These are phyloP conservation scores for Inga laurina DNA, from an alignment of 306 rosid genomes.

Conservation along the genomic window DNA sequence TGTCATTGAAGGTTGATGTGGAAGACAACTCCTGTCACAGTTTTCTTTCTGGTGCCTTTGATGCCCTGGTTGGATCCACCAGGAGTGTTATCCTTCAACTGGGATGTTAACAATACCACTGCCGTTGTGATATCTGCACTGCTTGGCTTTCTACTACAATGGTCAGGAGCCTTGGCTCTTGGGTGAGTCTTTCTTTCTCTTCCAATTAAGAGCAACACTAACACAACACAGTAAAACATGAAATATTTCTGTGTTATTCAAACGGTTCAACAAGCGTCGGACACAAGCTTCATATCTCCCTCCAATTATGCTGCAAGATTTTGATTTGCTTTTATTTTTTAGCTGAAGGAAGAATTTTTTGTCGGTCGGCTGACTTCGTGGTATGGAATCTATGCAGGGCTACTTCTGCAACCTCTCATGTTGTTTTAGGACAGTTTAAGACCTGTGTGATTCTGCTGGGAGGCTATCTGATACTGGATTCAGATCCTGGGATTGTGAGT, in stretches of 20 bases:
- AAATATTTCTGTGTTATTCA: background rate
- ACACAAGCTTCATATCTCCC: background rate
- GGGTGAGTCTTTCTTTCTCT: conserved; percentile 62
- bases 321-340: background rate
- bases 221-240: background rate
- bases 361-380: conserved; percentile 21
- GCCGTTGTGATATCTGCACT: conserved; percentile 75
- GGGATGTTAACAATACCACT: conserved; percentile 63
- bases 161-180: conserved; percentile 98
- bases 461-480: conserved; percentile 43
- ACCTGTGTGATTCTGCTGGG: conserved; percentile 77
- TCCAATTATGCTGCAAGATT: background rate
- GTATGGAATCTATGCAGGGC: conserved; percentile 62
- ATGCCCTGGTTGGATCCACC: conserved; percentile 99
- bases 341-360: background rate
- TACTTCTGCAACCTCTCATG: conserved; percentile 93
- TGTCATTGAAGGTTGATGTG: conserved; percentile 79
- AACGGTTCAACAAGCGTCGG: background rate
- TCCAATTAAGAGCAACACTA: background rate
- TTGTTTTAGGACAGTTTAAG: conserved; percentile 92
- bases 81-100: conserved; percentile 75
- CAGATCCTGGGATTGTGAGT: conserved; percentile 55
- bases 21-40: conserved; percentile 82
- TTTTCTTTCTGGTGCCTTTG: conserved; percentile 78
- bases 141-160: conserved; percentile 91